Percentiles rank a stretch among this genome's conserved stretches.
Evolutionary conservation across 208 protist genomes (phyloP).

Genomic region (Crithidia fasciculata): DNA sequence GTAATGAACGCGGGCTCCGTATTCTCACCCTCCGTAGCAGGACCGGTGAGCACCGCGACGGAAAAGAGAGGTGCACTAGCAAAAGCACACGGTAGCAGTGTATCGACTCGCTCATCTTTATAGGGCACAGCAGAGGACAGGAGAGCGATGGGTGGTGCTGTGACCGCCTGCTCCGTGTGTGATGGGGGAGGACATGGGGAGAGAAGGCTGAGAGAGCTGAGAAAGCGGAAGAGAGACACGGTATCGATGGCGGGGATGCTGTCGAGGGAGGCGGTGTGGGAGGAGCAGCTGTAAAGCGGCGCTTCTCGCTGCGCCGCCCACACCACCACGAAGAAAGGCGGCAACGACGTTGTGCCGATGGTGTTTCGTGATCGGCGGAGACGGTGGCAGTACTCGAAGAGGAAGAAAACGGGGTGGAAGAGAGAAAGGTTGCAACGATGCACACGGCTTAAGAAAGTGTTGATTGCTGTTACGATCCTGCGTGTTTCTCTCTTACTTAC

Average conservation of each 20-base stretch:
- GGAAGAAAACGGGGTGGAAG: too few relatives aligned
- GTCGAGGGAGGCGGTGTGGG: background rate
- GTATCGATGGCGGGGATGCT: background rate
- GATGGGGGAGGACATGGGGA: background rate
- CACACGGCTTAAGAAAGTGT: too few relatives aligned
- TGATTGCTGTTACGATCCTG: too few relatives aligned
- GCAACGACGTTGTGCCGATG: background rate
- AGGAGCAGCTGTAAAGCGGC: slow-evolving; percentile 15
- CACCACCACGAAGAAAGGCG: slow-evolving; percentile 17
- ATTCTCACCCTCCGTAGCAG: background rate
- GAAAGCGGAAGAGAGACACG: slow-evolving; percentile 9
- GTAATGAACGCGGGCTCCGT: background rate
- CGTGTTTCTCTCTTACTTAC: too few relatives aligned
- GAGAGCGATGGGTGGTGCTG: background rate
- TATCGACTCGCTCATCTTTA: too few relatives aligned
- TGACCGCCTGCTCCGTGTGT: background rate
- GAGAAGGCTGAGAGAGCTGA: slow-evolving; percentile 16
- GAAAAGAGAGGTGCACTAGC: background rate
- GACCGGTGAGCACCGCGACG: background rate
- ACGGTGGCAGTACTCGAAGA: background rate
- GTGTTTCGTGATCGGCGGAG: background rate
- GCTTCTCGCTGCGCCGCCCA: slow-evolving; percentile 13
- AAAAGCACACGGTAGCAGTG: slow-evolving; percentile 4
- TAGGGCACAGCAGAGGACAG: background rate
- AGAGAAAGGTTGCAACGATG: too few relatives aligned